Evolutionary conservation across 345 rosid species (phyloP), one percentile per base, ranked within the genome.

Genomic region (Salix arbutifolia): DNA sequence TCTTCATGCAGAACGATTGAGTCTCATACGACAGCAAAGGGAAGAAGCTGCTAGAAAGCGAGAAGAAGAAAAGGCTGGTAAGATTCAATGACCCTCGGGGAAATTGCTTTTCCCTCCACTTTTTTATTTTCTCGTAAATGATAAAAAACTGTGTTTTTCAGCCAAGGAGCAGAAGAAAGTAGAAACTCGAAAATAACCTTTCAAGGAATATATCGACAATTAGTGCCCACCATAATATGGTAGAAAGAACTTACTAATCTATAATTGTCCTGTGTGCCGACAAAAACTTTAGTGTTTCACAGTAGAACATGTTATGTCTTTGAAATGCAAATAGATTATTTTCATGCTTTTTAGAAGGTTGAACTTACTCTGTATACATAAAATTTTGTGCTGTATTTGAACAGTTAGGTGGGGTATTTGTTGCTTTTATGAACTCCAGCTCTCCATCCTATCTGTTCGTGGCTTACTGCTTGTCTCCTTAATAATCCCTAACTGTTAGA

Each of bases 21-120:
- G 88, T 82, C 86, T 94, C 65, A 91, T 94, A 73, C 94, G 97
- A 37, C 93, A 92, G 81, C 93, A 92, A 80, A 86, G 98, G 82
- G 97, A 84, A 73, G 92, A 89, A 76, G 92, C 94, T 68, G 90
- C 92, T 30, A 89, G 64, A 70, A 91, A 84, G 79, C 85, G 91
- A n/a, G 94, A 89, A 60, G 94, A 91, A 76, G 91, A 91, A 75
- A 91, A 84, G 78, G 89, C 91, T 60, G 94, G 94, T 91, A 86
- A 69, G 65, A 31, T 30, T 65, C 17, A 30, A 56, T 40, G 2
- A 56, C 58, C 67, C 19, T 61, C 3, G 37, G 31, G 42, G 25
- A 53, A 35, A 17, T 26, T 67, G 31, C 25, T 73, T 64, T 23
- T 40, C 17, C 30, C 17, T 18, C 66, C 18, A 3, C 8, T 35